A percentile compares a stretch with the other conserved stretches of the same genome.
Conservation (phyloP, 2,329 filamentous ascomycete species). For the Coniochaeta sp. region DNA sequence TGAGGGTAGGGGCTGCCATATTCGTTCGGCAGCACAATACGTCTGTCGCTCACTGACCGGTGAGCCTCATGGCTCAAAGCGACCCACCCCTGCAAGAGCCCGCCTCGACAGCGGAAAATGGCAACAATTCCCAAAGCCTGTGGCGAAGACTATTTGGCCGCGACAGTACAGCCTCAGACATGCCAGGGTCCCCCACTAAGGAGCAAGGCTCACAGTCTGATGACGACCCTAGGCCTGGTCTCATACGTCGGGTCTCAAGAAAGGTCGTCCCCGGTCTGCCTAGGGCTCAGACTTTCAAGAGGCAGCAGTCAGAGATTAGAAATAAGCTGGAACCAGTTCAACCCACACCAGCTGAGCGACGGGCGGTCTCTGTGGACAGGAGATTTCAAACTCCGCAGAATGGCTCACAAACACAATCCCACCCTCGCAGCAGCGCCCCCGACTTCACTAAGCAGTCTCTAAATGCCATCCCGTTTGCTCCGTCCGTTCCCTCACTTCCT, state of each 20-base stretch:
- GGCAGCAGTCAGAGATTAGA: conserved; percentile 74
- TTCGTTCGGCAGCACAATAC: neutral
- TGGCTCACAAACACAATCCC: conserved; percentile 23
- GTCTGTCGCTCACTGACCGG: conserved; percentile 3
- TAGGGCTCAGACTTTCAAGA: conserved; percentile 69
- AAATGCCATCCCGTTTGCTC: conserved; percentile 14
- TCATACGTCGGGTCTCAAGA: conserved; percentile 37
- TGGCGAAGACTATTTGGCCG: conserved; percentile 17
- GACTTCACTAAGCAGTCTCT: conserved; percentile 28
- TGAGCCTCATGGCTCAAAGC: conserved; percentile 18
- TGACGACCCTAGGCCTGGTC: conserved; percentile 23
- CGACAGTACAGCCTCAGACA: conserved; percentile 11
- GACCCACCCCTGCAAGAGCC: conserved; percentile 10
- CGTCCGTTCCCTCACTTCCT: conserved; percentile 18
- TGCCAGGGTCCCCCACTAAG: conserved; percentile 6
- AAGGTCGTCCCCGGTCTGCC: conserved; percentile 74
- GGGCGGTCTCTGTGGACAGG: conserved; percentile 61
- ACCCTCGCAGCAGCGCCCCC: conserved; percentile 41
- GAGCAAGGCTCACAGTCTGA: conserved; percentile 12
- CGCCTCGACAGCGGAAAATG: conserved; percentile 10
- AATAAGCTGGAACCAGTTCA: conserved; percentile 62
- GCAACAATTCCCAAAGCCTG: conserved; percentile 12
- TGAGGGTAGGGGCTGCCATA: neutral
- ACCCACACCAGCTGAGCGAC: conserved; percentile 57
- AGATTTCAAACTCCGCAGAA: conserved; percentile 28